Conservation (phyloP, 2,329 filamentous ascomycete genomes). For the Beauveria asiatica region DNA sequence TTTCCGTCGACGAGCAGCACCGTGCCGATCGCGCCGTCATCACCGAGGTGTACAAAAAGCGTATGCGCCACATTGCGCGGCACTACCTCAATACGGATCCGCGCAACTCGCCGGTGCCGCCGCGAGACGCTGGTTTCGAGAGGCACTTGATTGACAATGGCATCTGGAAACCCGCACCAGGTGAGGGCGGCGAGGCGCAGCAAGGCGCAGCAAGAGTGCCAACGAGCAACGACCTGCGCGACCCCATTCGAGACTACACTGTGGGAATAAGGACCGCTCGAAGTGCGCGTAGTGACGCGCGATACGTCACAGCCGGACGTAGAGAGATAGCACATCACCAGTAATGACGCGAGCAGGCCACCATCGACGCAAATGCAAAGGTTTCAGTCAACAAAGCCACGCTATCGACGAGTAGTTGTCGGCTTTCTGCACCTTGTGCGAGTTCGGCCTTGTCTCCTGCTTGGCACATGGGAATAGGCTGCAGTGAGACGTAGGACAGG, state of each 20-base stretch:
- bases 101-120: constrained; percentile 9
- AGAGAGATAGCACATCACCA: neutral
- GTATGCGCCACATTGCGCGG: constrained; percentile 41
- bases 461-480: neutral
- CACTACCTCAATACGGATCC: constrained; percentile 28
- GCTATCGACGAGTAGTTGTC: neutral
- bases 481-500: neutral
- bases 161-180: neutral
- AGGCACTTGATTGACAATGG: constrained; percentile 24
- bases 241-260: neutral
- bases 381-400: neutral
- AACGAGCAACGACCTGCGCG: neutral
- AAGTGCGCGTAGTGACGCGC: neutral
- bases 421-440: neutral
- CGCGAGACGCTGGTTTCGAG: constrained; percentile 34
- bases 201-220: neutral
- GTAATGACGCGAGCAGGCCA: neutral
- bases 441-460: neutral
- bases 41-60: constrained; percentile 11
- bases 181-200: neutral
- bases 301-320: neutral
- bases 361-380: neutral
- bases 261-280: neutral
- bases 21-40: neutral
- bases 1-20: constrained; percentile 21